Evolutionary conservation across 129 eudicot species (phyloP), one percentile per base, ranked within the genome.

Genomic region (Scalesia atractyloides): DNA sequence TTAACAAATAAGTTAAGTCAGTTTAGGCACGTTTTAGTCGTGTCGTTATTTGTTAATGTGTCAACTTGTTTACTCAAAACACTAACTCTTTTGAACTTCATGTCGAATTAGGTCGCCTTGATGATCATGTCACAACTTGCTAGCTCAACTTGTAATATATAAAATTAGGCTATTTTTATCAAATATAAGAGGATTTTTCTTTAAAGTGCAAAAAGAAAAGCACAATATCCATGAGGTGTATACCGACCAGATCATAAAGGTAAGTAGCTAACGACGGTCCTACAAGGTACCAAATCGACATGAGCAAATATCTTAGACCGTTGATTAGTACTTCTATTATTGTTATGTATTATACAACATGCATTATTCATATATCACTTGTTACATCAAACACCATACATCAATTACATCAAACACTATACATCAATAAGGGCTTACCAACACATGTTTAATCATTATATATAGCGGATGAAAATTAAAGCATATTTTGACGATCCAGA

Each of bases 401-500:
- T 36, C n/a, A n/a, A n/a, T n/a, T n/a, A n/a, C n/a, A n/a, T n/a
- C n/a, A n/a, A n/a, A 26, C 3, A 26, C 33, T 7, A 50, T 0
- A 68, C 30, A 49, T 10, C 61, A 49, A 68, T 26, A 15, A 66
- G 17, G 33, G 18, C 22, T 5, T 20, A 34, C 19, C 46, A 14
- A 36, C 67, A 15, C 14, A 62, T 10, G 6, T 11, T 50, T 50
- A 68, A 68, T 66, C 43, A n/a, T 47, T 50, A 8, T 9, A 51
- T 69, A 0, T 16, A 51, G 10, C 63, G 1, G 39, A 50, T 33
- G 48, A 34, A 51, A 69, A 12, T 68, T 26, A 53, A 51, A 36
- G 63, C 19, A 17, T 34, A 5, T 69, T 51, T 34, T 52, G 74
- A 69, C 74, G 50, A 63, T 69, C 74, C 62, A 52, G 15, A 69